phyloP scores from a whole-genome alignment of 2,329 filamentous ascomycete genomes.

The Didymella arachidicola region DNA sequence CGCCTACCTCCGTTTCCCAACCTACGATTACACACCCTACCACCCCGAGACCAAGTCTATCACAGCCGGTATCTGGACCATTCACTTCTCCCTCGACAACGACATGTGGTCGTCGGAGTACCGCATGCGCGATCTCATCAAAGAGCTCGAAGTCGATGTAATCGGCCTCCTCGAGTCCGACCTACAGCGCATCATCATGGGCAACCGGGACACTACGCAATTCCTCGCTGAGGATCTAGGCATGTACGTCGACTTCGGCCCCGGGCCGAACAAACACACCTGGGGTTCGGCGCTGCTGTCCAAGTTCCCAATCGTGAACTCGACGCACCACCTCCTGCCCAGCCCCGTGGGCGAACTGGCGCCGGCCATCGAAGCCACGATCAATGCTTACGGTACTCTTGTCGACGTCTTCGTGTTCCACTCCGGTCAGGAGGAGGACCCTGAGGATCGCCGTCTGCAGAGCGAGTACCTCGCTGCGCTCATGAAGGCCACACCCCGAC shows the following conservation, averaged over 20 bases:
- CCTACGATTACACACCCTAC: conserved; percentile 89
- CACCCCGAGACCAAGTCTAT: conserved; percentile 86
- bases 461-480: conserved; percentile 83
- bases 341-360: conserved; percentile 94
- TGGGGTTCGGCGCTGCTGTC: conserved; percentile 94
- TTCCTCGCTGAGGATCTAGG: conserved; percentile 94
- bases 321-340: conserved; percentile 92
- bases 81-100: conserved; percentile 97
- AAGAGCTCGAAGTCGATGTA: conserved; percentile 96
- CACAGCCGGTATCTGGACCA: conserved; percentile 97
- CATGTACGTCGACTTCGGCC: conserved; percentile 98
- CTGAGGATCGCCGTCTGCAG: conserved; percentile 87
- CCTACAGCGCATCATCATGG: conserved; percentile 98
- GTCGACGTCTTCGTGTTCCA: conserved; percentile 98
- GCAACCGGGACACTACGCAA: conserved; percentile 94
- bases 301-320: conserved; percentile 97
- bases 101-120: conserved; percentile 98
- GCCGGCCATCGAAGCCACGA: conserved; percentile 94
- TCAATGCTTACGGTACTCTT: conserved; percentile 88
- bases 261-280: conserved; percentile 97
- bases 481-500: conserved; percentile 83
- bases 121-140: conserved; percentile 88
- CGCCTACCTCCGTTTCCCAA: conserved; percentile 90
- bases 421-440: conserved; percentile 96
- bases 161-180: conserved; percentile 94